Percentiles rank a stretch among this genome's conserved stretches.
Conservation (phyloP, 1,284 basidiomycete genomes). For the Tylopilus sp. region DNA sequence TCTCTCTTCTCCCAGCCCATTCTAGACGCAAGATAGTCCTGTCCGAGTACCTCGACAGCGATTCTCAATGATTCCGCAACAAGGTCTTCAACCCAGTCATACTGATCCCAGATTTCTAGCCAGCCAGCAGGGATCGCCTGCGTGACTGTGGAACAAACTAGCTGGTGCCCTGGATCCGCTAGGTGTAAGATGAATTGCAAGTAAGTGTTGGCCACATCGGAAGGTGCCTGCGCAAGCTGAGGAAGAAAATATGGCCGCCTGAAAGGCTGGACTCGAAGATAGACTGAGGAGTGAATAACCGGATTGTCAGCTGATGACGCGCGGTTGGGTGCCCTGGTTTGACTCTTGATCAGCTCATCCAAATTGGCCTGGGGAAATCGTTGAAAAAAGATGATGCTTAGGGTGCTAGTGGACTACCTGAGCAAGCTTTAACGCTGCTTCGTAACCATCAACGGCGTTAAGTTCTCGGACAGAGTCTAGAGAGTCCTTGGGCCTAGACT, state of each 20-base stretch:
- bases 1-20: slow-evolving; percentile 66
- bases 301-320: slow-evolving; percentile 56
- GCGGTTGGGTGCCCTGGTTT: slow-evolving; percentile 39
- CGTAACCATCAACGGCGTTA: slow-evolving; percentile 80
- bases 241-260: slow-evolving; percentile 55
- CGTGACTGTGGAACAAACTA: slow-evolving; percentile 73
- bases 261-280: slow-evolving; percentile 91
- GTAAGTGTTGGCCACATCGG: slow-evolving; percentile 41
- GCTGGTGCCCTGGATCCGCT: slow-evolving; percentile 75
- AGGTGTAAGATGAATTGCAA: slow-evolving; percentile 86
- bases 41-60: slow-evolving; percentile 81
- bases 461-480: slow-evolving; percentile 59
- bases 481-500: slow-evolving; percentile 60
- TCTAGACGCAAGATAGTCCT: slow-evolving; percentile 78
- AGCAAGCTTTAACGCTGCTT: slow-evolving; percentile 77
- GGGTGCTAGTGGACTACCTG: slow-evolving; percentile 45
- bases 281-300: slow-evolving; percentile 88
- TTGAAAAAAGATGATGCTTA: neutral
- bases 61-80: slow-evolving; percentile 82
- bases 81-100: slow-evolving; percentile 94
- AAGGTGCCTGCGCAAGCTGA: slow-evolving; percentile 21
- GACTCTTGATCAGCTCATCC: slow-evolving; percentile 70
- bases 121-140: slow-evolving; percentile 79
- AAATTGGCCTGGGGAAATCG: slow-evolving; percentile 60
- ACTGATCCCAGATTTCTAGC: slow-evolving; percentile 85